Base-by-base conservation (phyloP, 768 basidiomycete genomes). In the Amanita jacksonii region DNA sequence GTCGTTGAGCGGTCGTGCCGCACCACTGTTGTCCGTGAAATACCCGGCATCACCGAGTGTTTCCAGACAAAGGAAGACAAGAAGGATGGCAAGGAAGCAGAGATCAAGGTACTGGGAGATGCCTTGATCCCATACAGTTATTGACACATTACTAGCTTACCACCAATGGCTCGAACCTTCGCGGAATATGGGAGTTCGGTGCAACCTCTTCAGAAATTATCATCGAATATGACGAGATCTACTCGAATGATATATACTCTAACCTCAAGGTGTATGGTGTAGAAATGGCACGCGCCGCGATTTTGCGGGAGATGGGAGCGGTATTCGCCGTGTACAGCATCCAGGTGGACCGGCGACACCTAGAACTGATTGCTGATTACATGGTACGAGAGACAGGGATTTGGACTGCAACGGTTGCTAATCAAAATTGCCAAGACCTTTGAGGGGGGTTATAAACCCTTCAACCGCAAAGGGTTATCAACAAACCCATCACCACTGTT, bases 351-450 rank as follows among this genome's bases (percentile, higher is more conserved):
- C 76, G 76, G 51, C 79, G 96, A 37, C 96, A 99, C 68, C 70
- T 98, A 38, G 91, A 94, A 54, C 72, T 99, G 51, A 96, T 99
- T 60, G 96, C 96, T 10, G 96, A 99, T 62, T 99, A 98, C 61
- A 99, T 99, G 96, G 94, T 94, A 56, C 52, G 83, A 57, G 44
- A 24, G 30, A 23, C 46, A 5, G 19, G 12, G 8, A 33, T 16
- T n/a, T 20, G 38, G 32, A 31, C 43, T 30, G 47, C 20, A 41
- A 25, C 12, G n/a, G 16, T 40, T 9, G 41, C 39, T 31, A 16
- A 35, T 30, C 8, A n/a, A 10, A 19, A 46, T 42, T 13, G 16
- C 43, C n/a, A n/a, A 98, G 94, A 98, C 96, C 0, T 97, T 91
- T 60, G 93, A 97, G 44, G 96, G 96, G 23, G 91, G 85, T 22